Conservation (phyloP, 768 basidiomycete genomes). For the Psilocybe cubensis region DNA sequence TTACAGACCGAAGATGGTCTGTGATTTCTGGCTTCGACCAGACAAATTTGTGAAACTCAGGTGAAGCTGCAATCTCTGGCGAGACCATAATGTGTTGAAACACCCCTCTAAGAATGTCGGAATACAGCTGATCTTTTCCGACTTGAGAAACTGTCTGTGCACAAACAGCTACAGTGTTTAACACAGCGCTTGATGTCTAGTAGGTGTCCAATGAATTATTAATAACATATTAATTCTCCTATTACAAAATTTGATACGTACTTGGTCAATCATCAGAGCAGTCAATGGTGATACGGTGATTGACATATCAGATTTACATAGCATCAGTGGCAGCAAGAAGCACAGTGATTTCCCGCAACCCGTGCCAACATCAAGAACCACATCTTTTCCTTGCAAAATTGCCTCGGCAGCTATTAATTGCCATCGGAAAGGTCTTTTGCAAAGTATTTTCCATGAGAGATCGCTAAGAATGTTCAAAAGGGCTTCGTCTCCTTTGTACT, state of each 20-base stretch:
- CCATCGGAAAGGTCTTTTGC: slow-evolving; percentile 19
- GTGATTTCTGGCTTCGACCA: slow-evolving; percentile 12
- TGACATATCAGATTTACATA: slow-evolving; percentile 13
- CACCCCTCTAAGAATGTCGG: slow-evolving; percentile 15
- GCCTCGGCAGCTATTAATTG: slow-evolving; percentile 18
- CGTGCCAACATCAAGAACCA: slow-evolving; percentile 22
- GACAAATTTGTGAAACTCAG: slow-evolving; percentile 11
- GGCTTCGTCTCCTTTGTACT: too few species aligned
- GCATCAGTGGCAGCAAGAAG: slow-evolving; percentile 13
- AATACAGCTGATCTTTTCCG: slow-evolving; percentile 5
- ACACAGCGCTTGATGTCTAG: not conserved
- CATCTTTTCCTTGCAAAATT: slow-evolving; percentile 21
- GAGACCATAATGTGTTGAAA: slow-evolving; percentile 21
- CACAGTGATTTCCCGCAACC: slow-evolving; percentile 14
- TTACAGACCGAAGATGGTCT: slow-evolving; percentile 8
- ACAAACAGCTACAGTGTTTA: slow-evolving; percentile 17
- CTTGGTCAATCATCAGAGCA: slow-evolving; percentile 27
- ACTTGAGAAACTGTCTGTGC: slow-evolving; percentile 9
- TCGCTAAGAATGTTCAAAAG: too few species aligned
- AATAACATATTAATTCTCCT: too few species aligned
- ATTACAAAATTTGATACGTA: too few species aligned
- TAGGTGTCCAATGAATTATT: not conserved
- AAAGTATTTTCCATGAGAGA: too few species aligned
- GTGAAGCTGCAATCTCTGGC: slow-evolving; percentile 19
- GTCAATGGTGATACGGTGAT: slow-evolving; percentile 20